These are phyloP conservation scores for Lactifluus hygrophoroides DNA, from an alignment of 768 basidiomycete genomes.

Conservation along the genomic window DNA sequence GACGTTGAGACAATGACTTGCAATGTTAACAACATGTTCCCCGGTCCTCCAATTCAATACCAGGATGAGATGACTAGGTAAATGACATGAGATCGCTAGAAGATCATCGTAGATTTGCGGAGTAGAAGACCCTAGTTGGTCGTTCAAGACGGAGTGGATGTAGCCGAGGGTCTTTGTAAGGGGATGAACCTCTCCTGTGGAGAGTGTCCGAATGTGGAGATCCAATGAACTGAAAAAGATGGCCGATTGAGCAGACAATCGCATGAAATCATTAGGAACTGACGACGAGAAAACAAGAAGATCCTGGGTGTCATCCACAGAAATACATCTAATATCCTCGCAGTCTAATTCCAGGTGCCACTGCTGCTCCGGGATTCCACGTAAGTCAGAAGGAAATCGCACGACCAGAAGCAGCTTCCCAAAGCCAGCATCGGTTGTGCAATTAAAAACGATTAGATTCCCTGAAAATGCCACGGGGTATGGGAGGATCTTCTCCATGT, in stretches of 20 bases:
- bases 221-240: neutral
- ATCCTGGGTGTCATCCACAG: conserved; percentile 4
- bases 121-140: neutral
- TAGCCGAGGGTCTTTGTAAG: neutral
- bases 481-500: neutral
- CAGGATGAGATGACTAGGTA: neutral
- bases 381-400: conserved; percentile 3
- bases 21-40: neutral
- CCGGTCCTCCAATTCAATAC: conserved; percentile 7
- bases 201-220: conserved; percentile 2
- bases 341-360: neutral
- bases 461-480: neutral
- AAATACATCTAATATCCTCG: neutral
- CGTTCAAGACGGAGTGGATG: neutral
- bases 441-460: conserved; percentile 1
- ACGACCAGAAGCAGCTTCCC: neutral
- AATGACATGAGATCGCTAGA: neutral
- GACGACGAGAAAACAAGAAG: conserved; percentile 1
- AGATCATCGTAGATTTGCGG: neutral
- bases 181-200: conserved; percentile 4
- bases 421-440: neutral
- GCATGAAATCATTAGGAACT: neutral
- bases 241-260: neutral
- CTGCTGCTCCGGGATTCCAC: neutral
- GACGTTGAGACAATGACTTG: neutral